phyloP scores from a whole-genome alignment of 768 basidiomycete species.

The Lentinula sp. region DNA sequence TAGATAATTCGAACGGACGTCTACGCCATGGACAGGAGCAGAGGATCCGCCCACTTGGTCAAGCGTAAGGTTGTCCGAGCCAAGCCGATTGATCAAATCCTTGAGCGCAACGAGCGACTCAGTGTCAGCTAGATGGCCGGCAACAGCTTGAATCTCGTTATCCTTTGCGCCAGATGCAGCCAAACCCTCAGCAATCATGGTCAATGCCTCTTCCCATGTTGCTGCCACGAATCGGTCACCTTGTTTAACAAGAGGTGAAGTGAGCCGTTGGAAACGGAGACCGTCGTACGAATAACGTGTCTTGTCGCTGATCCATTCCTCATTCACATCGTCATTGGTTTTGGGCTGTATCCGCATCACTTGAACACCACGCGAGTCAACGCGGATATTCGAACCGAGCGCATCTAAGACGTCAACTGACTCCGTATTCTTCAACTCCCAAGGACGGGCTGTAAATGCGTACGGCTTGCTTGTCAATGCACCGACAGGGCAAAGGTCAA shows the following conservation, averaged over 20 bases:
- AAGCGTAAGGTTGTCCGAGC: constrained; percentile 87
- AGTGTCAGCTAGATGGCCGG: constrained; percentile 89
- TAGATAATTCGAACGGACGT: constrained; percentile 92
- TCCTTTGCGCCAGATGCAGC: constrained; percentile 73
- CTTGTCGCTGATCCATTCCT: constrained; percentile 99
- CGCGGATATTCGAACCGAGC: constrained; percentile 91
- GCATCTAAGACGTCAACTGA: constrained; percentile 94
- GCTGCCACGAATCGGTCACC: constrained; percentile 91
- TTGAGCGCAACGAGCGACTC: constrained; percentile 92
- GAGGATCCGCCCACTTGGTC: constrained; percentile 66
- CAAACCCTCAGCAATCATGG: constrained; percentile 74
- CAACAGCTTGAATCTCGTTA: constrained; percentile 93
- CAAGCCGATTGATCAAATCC: constrained; percentile 87
- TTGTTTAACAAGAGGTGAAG: constrained; percentile 82
- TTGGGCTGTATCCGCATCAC: constrained; percentile 97
- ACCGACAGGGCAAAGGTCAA: constrained; percentile 97
- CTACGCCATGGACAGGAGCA: constrained; percentile 76
- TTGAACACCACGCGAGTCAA: constrained; percentile 91
- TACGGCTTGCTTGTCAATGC: constrained; percentile 98
- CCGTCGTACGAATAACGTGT: constrained; percentile 97
- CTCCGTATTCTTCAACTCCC: constrained; percentile 99
- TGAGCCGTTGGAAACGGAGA: constrained; percentile 90
- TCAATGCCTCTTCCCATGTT: constrained; percentile 86
- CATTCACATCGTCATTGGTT: constrained; percentile 96
- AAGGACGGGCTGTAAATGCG: constrained; percentile 94